phyloP scores from a whole-genome alignment of 805 yeast species.

The Pachysolen tannophilus region DNA sequence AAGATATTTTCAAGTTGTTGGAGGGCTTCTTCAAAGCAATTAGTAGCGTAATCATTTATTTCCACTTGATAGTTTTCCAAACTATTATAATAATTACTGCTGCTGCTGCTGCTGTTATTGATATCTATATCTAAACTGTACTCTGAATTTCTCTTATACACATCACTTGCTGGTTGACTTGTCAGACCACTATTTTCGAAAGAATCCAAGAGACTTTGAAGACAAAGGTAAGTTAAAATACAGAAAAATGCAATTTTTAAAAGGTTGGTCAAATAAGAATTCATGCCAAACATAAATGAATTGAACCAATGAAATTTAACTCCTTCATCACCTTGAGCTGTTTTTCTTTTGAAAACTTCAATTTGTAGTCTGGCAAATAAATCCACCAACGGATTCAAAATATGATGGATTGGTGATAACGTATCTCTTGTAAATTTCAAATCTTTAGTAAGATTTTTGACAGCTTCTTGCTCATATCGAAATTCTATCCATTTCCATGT shows the following conservation, averaged over 20 bases:
- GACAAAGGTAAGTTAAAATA: not conserved
- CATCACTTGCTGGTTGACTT: not conserved
- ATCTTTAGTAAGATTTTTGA: not conserved
- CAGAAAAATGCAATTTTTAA: not conserved
- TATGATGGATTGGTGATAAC: not conserved
- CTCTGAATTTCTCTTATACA: not conserved
- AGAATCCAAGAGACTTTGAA: not conserved
- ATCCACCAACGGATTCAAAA: not conserved
- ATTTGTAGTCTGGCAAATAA: not conserved
- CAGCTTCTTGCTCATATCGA: not conserved
- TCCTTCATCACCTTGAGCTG: not conserved
- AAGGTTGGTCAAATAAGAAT: not conserved
- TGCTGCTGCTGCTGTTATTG: not conserved
- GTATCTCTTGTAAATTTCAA: not conserved
- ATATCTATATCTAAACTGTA: not conserved
- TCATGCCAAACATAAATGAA: not conserved
- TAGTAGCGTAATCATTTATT: too few relatives aligned
- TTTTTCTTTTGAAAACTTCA: not conserved
- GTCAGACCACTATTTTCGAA: not conserved
- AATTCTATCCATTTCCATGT: slow-evolving; percentile 3
- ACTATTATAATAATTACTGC: not conserved
- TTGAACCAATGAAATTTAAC: not conserved
- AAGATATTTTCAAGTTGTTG: too few relatives aligned
- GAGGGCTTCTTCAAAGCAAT: too few relatives aligned
- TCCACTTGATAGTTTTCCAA: too few relatives aligned